Conservation (phyloP, 768 basidiomycete species). For the Rhizopogon vesiculosus region DNA sequence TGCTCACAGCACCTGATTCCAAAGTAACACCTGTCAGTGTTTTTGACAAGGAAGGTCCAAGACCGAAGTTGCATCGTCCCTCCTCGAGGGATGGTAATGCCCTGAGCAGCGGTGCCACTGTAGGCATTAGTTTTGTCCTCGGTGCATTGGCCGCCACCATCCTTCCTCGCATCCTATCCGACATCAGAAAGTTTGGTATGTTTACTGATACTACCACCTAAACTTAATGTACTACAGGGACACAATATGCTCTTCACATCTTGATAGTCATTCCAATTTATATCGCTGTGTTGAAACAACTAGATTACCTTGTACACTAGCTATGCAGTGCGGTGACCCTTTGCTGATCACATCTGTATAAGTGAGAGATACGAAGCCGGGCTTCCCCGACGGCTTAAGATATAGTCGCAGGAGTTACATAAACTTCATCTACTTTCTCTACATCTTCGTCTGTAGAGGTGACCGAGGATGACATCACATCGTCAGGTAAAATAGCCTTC, state of each 20-base stretch:
- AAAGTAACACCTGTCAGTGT: constrained; percentile 7
- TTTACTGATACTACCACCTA: not conserved
- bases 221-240: not conserved
- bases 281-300: not conserved
- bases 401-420: not conserved
- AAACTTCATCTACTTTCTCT: not conserved
- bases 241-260: too few relatives aligned
- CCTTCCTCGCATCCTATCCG: constrained; percentile 2
- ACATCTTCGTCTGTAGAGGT: not conserved
- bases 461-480: not conserved
- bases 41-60: constrained; percentile 14
- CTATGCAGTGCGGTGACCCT: not conserved
- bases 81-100: not conserved
- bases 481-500: constrained; percentile 4
- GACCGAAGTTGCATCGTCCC: constrained; percentile 6
- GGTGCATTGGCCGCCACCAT: constrained; percentile 9
- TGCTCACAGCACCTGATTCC: constrained; percentile 26
- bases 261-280: too few relatives aligned
- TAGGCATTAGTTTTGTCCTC: constrained; percentile 13
- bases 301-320: not conserved
- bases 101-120: not conserved
- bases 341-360: too few relatives aligned
- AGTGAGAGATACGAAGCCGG: not conserved
- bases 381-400: not conserved
- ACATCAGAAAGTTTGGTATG: not conserved